Base-by-base conservation (phyloP, 345 rosid genomes). In the Lagerstroemia speciosa region DNA sequence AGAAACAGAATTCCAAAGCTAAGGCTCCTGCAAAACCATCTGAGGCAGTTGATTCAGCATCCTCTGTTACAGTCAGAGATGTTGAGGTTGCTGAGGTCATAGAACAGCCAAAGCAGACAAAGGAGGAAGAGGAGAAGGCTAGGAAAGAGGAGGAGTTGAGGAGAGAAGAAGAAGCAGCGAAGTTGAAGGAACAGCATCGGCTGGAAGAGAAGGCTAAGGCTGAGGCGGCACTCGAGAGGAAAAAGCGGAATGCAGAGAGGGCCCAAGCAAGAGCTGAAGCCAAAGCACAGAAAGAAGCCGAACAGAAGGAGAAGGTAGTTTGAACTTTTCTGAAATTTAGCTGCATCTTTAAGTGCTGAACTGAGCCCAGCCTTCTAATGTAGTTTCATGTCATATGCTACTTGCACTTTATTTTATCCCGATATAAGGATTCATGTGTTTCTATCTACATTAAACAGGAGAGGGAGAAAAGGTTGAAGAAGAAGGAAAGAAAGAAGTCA, bases 201-300 rank as follows among this genome's bases (percentile, higher is more conserved):
- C 78, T 84, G 67, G 97, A 90, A 76, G 90, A 90, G 81, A 87
- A 78, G 66, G 84, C 84, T 43, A 90, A 93, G 76, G 89, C 93
- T 27, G 87, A 81, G 77, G 98, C 89, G 67, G 98, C 97, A 62
- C 60, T 78, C 73, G 88, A 88, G 80, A 84, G 97, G 78, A 90
- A 88, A 78, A 87, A 82, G 69, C 82, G 86, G 72, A 84, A 43
- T 50, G 90, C 85, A 1, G 97, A 88, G 55, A 85, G 83, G 73
- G 97, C 96, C 26, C 85, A 78, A 73, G 89, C 93, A 52, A 82
- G 92, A 77, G 96, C 90, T 69, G 85, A 73, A 7, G 58, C 75
- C 43, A 88, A 78, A 78, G 97, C 86, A 52, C 84, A 80, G 65
- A 90, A 84, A 81, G 97, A 88, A 81, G 87, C 93, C 37, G 97